Percentiles rank a stretch among this genome's conserved stretches.
Evolutionary conservation across 2,329 filamentous ascomycete species (phyloP).

Genomic region (Xylariaceae sp.): DNA sequence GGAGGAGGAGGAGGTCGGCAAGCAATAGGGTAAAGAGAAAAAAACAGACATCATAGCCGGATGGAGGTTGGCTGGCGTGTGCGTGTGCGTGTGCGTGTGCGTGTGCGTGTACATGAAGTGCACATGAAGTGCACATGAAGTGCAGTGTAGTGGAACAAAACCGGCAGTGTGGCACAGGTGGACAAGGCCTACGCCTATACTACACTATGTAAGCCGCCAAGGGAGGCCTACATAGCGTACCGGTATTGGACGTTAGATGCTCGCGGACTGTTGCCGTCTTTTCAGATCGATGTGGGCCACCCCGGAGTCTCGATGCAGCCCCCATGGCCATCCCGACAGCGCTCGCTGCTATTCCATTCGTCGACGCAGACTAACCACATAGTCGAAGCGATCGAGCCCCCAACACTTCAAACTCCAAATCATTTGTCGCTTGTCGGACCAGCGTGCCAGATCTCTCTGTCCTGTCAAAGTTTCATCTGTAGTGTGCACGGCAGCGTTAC

Average conservation of each 20-base stretch:
- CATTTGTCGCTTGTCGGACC: not conserved
- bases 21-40: not conserved
- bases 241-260: constrained; percentile 15
- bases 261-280: constrained; percentile 29
- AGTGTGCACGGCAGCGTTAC: not conserved
- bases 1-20: not conserved
- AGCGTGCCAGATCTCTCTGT: not conserved
- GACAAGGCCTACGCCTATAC: constrained; percentile 15
- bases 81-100: too few relatives aligned
- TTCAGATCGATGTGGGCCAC: constrained; percentile 19
- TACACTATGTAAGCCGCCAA: constrained; percentile 17
- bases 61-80: not conserved
- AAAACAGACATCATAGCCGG: not conserved
- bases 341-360: constrained; percentile 2
- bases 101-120: too few relatives aligned
- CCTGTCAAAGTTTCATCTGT: not conserved
- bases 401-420: not conserved
- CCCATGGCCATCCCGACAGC: constrained; percentile 8
- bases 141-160: constrained; percentile 17
- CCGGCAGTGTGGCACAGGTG: constrained; percentile 8
- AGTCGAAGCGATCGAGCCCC: not conserved
- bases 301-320: constrained; percentile 14
- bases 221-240: constrained; percentile 5
- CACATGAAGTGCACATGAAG: not conserved
- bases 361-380: not conserved